These are phyloP conservation scores for Sclerotinia sclerotiorum DNA, from an alignment of 2,329 filamentous ascomycete species.

Conservation along the genomic window DNA sequence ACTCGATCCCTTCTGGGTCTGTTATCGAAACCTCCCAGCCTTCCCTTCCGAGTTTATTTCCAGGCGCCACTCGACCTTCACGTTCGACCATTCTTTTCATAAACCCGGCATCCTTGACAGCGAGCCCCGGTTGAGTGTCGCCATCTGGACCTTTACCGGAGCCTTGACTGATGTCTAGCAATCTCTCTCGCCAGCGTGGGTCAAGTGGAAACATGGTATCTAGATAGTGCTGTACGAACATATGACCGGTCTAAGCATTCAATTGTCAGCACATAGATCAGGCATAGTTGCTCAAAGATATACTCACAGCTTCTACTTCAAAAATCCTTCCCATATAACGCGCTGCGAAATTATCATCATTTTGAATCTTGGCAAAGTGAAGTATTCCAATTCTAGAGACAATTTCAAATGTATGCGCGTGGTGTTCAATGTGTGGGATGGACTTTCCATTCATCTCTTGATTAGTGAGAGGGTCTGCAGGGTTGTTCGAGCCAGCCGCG, in stretches of 20 bases:
- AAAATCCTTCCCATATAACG: slow-evolving; percentile 39
- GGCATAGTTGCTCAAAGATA: not conserved
- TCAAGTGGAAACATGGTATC: slow-evolving; percentile 40
- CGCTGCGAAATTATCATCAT: slow-evolving; percentile 23
- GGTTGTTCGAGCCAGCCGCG: slow-evolving; percentile 30
- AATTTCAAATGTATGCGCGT: slow-evolving; percentile 71
- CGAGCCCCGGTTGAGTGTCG: too few relatives aligned
- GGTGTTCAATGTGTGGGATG: slow-evolving; percentile 76
- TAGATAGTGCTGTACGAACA: slow-evolving; percentile 41
- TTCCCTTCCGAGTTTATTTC: slow-evolving; percentile 15
- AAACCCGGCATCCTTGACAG: slow-evolving; percentile 24
- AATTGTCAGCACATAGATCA: not conserved
- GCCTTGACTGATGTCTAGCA: slow-evolving; percentile 24
- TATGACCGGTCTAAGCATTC: slow-evolving; percentile 32
- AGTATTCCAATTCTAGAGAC: slow-evolving; percentile 74
- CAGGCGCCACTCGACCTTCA: slow-evolving; percentile 2
- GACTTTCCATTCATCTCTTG: slow-evolving; percentile 40
- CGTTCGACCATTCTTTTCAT: slow-evolving; percentile 30
- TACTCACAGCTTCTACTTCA: slow-evolving; percentile 24
- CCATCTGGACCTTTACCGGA: slow-evolving; percentile 22
- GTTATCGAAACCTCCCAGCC: slow-evolving; percentile 14
- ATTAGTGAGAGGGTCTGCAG: not conserved
- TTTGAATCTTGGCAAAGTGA: slow-evolving; percentile 51
- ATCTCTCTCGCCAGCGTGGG: slow-evolving; percentile 14
- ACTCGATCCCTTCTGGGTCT: not conserved